phyloP scores from a whole-genome alignment of 176 grass and related monocot genomes.

The Zea luxurians region DNA sequence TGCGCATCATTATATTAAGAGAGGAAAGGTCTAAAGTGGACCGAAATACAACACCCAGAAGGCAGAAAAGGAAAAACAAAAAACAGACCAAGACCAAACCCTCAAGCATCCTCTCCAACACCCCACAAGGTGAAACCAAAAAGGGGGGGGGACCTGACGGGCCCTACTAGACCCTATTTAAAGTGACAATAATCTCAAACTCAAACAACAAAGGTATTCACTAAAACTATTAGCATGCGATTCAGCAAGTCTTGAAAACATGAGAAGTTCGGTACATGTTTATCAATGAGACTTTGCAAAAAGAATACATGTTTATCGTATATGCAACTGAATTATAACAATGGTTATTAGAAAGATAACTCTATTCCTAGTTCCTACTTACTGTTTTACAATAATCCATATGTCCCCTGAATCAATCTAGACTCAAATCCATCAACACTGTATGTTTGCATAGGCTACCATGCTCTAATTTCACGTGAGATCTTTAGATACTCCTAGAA shows the following conservation, averaged over 20 bases:
- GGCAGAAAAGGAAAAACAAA: too few relatives aligned
- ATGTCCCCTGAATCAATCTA: background rate
- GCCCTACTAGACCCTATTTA: too few relatives aligned
- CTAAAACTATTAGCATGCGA: background rate
- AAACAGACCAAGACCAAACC: too few relatives aligned
- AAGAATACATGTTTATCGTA: slow-evolving; percentile 11
- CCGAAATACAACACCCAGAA: too few relatives aligned
- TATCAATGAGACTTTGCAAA: slow-evolving; percentile 15
- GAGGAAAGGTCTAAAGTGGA: too few relatives aligned
- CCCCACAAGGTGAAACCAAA: too few relatives aligned
- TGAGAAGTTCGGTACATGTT: background rate
- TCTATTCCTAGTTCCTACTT: background rate
- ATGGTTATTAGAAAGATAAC: background rate
- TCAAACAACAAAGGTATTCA: slow-evolving; percentile 10
- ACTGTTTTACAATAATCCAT: slow-evolving; percentile 4
- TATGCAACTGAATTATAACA: slow-evolving; percentile 2
- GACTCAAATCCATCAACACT: background rate
- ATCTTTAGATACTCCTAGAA: background rate
- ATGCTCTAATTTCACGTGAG: background rate
- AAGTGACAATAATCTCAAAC: too few relatives aligned
- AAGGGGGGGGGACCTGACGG: too few relatives aligned
- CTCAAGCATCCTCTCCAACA: too few relatives aligned
- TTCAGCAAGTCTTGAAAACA: background rate
- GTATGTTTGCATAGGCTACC: slow-evolving; percentile 5
- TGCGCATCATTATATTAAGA: too few relatives aligned